Base-by-base conservation (phyloP, 768 basidiomycete genomes). In the Leccinum boreale region DNA sequence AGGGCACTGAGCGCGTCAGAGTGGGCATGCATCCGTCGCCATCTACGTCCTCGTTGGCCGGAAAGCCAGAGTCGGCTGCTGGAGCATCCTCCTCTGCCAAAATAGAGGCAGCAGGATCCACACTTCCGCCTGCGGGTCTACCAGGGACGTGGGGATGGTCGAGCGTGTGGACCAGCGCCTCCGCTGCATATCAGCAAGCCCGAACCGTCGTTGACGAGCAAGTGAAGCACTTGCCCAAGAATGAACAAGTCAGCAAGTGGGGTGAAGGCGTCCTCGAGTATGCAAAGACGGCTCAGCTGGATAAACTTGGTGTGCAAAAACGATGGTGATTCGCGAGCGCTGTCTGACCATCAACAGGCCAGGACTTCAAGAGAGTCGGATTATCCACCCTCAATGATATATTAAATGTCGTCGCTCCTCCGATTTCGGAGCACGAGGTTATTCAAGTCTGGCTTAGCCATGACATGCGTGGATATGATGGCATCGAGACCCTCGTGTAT, bases 401-500 rank as follows among this genome's bases (percentile, higher is more conserved):
- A 56, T 78, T 99, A 52, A 96, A 98, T 70, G 96, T 89, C 28
- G 96, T 99, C 58, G 97, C 97, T 0, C 97, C 97, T 44, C 97
- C 97, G 12, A 98, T 98, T 65, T 92, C 95, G 24, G 95, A 96
- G 71, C 96, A 98, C 70, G 97, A 99, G 74, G 93, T 98, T 15
- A 94, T 99, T 62, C 86, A 97, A 70, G 87, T 99, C 8, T 93
- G 92, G 89, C 76, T 99, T 39, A 90, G 89, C 67, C 95, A 98
- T 74, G 94, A 97, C 63, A 95, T 99, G 95, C 80, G 83, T 61
- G 97, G 97, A 17, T 98, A 96, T 69, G 94, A 95, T 57, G 97
- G 97, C 7, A 82, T 98, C 45, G 96, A 98, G 74, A 82, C 87
- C 11, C 81, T 99, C n/a, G 91, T 94, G 24, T 98, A 97, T 75